phyloP scores from a whole-genome alignment of 2,329 filamentous ascomycete species.

The Zymoseptoria tritici region DNA sequence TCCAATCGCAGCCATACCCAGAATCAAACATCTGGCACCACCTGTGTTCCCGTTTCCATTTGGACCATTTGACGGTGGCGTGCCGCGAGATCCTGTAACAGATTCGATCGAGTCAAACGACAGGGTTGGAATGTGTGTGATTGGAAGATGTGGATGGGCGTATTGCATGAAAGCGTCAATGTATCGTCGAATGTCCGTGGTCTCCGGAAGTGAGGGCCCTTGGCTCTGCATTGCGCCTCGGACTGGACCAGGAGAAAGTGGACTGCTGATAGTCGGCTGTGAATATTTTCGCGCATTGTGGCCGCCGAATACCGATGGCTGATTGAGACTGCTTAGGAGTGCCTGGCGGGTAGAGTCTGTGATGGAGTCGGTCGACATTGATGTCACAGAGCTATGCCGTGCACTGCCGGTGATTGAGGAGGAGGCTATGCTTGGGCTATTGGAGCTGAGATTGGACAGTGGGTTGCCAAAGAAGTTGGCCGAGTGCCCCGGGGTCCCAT shows the following conservation, averaged over 20 bases:
- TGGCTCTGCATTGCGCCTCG: slow-evolving; percentile 27
- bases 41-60: slow-evolving; percentile 54
- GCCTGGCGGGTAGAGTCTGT: slow-evolving; percentile 59
- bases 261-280: slow-evolving; percentile 50
- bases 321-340: slow-evolving; percentile 54
- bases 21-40: slow-evolving; percentile 76
- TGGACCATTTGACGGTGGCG: slow-evolving; percentile 43
- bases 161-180: slow-evolving; percentile 83
- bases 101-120: slow-evolving; percentile 76
- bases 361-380: slow-evolving; percentile 57
- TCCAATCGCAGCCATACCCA: slow-evolving; percentile 82
- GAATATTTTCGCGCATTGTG: slow-evolving; percentile 51
- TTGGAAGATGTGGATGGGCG: slow-evolving; percentile 92
- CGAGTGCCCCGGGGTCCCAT: slow-evolving; percentile 31
- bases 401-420: slow-evolving; percentile 63
- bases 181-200: slow-evolving; percentile 80
- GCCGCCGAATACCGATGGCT: slow-evolving; percentile 47
- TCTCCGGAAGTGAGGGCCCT: slow-evolving; percentile 61
- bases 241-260: slow-evolving; percentile 35
- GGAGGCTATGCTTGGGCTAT: slow-evolving; percentile 54
- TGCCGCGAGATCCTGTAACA: slow-evolving; percentile 45
- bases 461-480: slow-evolving; percentile 54
- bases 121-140: slow-evolving; percentile 83
- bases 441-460: slow-evolving; percentile 60
- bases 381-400: slow-evolving; percentile 52